Evolutionary conservation across 495 filamentous ascomycete genomes (phyloP).

Genomic region (Hypoxylon fuscum): DNA sequence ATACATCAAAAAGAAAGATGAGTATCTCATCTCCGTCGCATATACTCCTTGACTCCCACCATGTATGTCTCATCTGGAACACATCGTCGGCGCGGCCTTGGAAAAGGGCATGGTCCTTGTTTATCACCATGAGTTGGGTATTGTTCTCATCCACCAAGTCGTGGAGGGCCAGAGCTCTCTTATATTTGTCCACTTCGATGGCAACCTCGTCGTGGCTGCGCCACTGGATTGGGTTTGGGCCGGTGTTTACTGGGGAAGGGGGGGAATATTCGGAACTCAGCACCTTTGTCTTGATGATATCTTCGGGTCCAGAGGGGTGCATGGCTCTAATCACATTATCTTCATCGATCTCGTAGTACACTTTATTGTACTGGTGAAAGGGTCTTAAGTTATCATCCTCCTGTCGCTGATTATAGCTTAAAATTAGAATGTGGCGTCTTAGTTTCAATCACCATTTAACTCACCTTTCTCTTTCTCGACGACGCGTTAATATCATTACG

Average conservation of each 20-base stretch:
- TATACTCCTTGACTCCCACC: background rate
- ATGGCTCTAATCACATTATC: background rate
- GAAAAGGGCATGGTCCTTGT: background rate
- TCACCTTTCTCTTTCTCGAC: background rate
- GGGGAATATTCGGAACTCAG: background rate
- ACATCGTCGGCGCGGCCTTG: background rate
- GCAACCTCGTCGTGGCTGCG: background rate
- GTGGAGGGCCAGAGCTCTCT: slow-evolving; percentile 1
- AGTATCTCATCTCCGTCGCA: no score
- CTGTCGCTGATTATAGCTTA: background rate
- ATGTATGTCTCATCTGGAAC: background rate
- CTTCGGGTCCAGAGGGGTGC: background rate
- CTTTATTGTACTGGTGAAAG: background rate
- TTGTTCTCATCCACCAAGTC: slow-evolving; percentile 7
- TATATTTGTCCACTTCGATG: slow-evolving; percentile 1
- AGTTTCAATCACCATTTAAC: background rate
- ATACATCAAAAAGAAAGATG: no score
- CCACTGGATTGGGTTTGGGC: background rate
- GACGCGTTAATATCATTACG: background rate
- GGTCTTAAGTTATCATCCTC: no score
- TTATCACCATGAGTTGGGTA: background rate
- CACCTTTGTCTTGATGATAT: background rate
- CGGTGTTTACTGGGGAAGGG: background rate
- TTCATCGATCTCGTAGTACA: background rate
- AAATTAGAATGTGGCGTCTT: background rate